Percentiles rank a stretch among this genome's conserved stretches.
phyloP scores from a whole-genome alignment of 306 rosid species.

The Argentina anserina region DNA sequence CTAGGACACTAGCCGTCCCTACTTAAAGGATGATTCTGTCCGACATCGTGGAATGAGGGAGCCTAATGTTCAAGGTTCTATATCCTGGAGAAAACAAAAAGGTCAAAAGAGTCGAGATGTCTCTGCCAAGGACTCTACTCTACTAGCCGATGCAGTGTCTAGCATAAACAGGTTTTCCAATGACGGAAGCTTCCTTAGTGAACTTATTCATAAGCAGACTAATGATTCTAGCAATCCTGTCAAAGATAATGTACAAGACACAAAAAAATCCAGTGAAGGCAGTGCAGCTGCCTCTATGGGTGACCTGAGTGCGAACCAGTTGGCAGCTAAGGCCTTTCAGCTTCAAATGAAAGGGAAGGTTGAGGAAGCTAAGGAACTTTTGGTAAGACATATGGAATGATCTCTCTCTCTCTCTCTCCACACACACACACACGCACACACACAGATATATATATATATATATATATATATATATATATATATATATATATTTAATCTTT shows the following conservation, averaged over 20 bases:
- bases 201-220: constrained; percentile 33
- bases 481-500: too few relatives aligned
- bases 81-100: constrained; percentile 72
- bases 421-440: too few relatives aligned
- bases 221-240: constrained; percentile 33
- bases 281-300: constrained; percentile 26
- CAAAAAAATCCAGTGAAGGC: constrained; percentile 32
- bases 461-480: too few relatives aligned
- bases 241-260: constrained; percentile 34
- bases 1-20: constrained; percentile 34
- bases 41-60: constrained; percentile 62
- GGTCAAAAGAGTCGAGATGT: constrained; percentile 40
- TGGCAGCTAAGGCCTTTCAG: constrained; percentile 97
- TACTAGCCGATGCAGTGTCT: constrained; percentile 67
- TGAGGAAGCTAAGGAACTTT: constrained; percentile 76
- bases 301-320: constrained; percentile 74
- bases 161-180: constrained; percentile 65
- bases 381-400: constrained; percentile 43
- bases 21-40: constrained; percentile 52
- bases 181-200: constrained; percentile 67
- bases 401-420: background rate
- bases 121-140: constrained; percentile 43
- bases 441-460: too few relatives aligned
- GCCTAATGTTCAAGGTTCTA: constrained; percentile 66
- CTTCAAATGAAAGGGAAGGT: constrained; percentile 88